Base-by-base conservation (phyloP, 768 basidiomycete genomes). In the Hysterangium stoloniferum region DNA sequence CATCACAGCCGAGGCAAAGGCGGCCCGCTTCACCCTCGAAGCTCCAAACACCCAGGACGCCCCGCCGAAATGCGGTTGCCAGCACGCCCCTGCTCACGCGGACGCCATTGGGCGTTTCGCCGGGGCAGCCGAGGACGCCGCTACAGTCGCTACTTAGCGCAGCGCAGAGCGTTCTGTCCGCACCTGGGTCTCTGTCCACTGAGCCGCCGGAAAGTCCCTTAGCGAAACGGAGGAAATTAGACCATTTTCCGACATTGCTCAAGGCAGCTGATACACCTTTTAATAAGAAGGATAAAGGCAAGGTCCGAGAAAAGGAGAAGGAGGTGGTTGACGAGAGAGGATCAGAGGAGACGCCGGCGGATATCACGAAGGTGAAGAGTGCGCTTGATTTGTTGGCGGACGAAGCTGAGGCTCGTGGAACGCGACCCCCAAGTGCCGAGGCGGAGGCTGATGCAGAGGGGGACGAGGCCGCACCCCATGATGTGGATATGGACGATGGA, bases 71-170 rank as follows among this genome's bases (percentile, higher is more conserved):
- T 19, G 31, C 11, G 42, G 50, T 54, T 41, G 37, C 38, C 29
- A 35, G 17, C 19, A 52, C 52, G 28, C 45, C 31, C 58, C 58
- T 42, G 61, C 58, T 32, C 4, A 47, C 45, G 53, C 38, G 64
- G 6, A 61, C 67, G 29, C 64, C 66, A 6, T 41, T 67, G 29
- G 29, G 20, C 24, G 25, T 19, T 33, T 40, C 54, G 20, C 43
- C 32, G 12, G 32, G 55, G 20, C 55, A 59, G 35, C 67, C 70
- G 3, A 65, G 63, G 17, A 78, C 74, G 1, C 75, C 79, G 2
- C 62, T 84, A 34, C 79, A 80, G 52, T 82, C 80, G 0, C 63
- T 84, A 19, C 59, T 84, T 15, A 78, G 70, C 53, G 82, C 81
- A 4, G 81, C 82, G 27, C 69, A 77, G 38, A 73, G 74, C 48